A percentile compares a stretch with the other conserved stretches of the same genome.
phyloP scores from a whole-genome alignment of 2,329 filamentous ascomycete genomes.

The Ophiostoma piceae region DNA sequence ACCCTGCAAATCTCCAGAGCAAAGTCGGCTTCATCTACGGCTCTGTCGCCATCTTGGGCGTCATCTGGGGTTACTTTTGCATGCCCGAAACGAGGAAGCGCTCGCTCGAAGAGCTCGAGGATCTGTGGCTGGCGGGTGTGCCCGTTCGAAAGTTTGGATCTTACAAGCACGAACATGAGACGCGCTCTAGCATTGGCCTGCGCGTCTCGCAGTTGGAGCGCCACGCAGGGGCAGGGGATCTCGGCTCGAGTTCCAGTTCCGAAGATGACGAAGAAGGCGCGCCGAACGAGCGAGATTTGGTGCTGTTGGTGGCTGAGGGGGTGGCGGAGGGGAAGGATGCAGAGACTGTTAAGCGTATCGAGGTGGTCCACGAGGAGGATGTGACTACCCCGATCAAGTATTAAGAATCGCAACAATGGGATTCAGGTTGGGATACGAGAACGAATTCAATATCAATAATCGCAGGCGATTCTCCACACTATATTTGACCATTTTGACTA shows the following conservation, averaged over 20 bases:
- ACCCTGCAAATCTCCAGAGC: not conserved
- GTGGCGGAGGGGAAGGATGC: not conserved
- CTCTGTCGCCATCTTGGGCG: not conserved
- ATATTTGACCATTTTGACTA: not conserved
- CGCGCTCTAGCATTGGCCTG: not conserved
- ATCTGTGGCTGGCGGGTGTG: not conserved
- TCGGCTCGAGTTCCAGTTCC: not conserved
- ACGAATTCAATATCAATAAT: not conserved
- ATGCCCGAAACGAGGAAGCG: not conserved
- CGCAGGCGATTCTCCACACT: not conserved
- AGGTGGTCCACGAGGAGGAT: not conserved
- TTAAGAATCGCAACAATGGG: not conserved
- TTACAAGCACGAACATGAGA: not conserved
- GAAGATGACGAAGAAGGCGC: not conserved
- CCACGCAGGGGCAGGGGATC: not conserved
- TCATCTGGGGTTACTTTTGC: not conserved
- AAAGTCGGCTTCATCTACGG: not conserved
- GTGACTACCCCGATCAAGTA: slow-evolving; percentile 7
- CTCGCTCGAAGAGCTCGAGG: not conserved
- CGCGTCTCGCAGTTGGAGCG: not conserved
- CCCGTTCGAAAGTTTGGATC: not conserved
- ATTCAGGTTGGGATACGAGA: not conserved
- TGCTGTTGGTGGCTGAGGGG: not conserved
- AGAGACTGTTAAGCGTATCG: not conserved
- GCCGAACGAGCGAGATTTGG: not conserved